A percentile compares a stretch with the other conserved stretches of the same genome.
phyloP scores from a whole-genome alignment of 768 basidiomycete genomes.

The Trametopsis cervina region DNA sequence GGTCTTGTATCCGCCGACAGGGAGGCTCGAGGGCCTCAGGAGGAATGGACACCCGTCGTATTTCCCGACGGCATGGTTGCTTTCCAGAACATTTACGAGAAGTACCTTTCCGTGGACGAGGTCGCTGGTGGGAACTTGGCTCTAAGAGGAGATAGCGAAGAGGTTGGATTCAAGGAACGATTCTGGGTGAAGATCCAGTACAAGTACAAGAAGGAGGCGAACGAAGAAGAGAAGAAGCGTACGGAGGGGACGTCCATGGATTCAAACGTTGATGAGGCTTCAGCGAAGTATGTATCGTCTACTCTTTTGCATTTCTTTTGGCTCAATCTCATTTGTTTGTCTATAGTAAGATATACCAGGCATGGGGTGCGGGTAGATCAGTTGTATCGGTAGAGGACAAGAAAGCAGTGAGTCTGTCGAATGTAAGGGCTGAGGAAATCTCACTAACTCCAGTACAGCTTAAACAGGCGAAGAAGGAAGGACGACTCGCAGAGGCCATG shows the following conservation, averaged over 20 bases:
- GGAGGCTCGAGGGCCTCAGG: slow-evolving; percentile 88
- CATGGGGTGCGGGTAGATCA: slow-evolving; percentile 78
- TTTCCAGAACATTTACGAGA: slow-evolving; percentile 85
- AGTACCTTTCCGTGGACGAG: slow-evolving; percentile 80
- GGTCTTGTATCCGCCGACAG: slow-evolving; percentile 79
- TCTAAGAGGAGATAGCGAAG: slow-evolving; percentile 78
- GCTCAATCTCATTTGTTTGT: slow-evolving; percentile 2
- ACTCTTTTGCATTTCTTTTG: neutral
- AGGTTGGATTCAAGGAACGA: slow-evolving; percentile 77
- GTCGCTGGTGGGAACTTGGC: slow-evolving; percentile 76
- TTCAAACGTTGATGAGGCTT: slow-evolving; percentile 56
- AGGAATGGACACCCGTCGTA: slow-evolving; percentile 87
- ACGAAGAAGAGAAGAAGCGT: slow-evolving; percentile 49
- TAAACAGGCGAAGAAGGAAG: slow-evolving; percentile 72
- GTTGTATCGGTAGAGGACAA: slow-evolving; percentile 66
- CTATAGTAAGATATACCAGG: slow-evolving; percentile 61
- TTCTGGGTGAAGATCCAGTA: slow-evolving; percentile 88
- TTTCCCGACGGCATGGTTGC: slow-evolving; percentile 82
- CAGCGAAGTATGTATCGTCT: slow-evolving; percentile 54
- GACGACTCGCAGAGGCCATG: slow-evolving; percentile 72
- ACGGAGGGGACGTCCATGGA: slow-evolving; percentile 29
- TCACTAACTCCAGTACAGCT: slow-evolving; percentile 37
- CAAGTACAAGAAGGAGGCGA: slow-evolving; percentile 83
- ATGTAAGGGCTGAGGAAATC: neutral
- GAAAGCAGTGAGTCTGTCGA: slow-evolving; percentile 47